Base-by-base conservation (phyloP, 2,329 filamentous ascomycete genomes). In the Albifimbria verrucaria region DNA sequence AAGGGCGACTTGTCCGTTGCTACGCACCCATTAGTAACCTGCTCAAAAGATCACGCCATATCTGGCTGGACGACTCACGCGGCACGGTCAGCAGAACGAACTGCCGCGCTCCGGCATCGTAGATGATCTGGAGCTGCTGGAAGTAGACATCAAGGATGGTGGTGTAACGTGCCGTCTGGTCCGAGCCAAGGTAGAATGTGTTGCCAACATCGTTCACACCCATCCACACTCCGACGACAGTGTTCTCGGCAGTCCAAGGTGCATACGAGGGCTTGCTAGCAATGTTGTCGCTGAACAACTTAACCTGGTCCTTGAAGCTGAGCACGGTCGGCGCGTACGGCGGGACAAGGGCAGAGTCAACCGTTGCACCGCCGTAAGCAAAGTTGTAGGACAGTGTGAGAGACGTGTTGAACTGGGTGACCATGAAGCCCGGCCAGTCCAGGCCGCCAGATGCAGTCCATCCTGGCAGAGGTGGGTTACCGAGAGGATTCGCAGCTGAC, bases 1-100 rank as follows among this genome's bases (percentile, higher is more conserved):
- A 64, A 32, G 0, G 75, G 75, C 0, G 73, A 70, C 50, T 72
- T 67, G 44, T 76, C 60, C 11, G 74, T 75, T 2, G 74, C 73
- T 75, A 11, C n/a, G 4, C 4, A 4, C n/a, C 1, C 2, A 1
- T 56, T 4, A 61, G 54, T 12, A 3, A 17, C 1, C 6, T 7
- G 1, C 2, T 12, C 5, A 17, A 17, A 15, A 10, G 2, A 0
- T 6, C 7, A 18, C 0, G 12, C 2, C n/a, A n/a, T 0, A 15
- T 10, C 3, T 7, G 20, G 10, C 6, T 3, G 2, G 6, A 3
- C 1, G 2, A 52, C 65, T 55, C 51, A 65, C 65, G 80, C 2
- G 85, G 84, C 0, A 86, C 82, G 50, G 77, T 83, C 25, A 87
- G 56, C 50, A 87, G 75, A 2, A 78, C 71, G 55, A 87, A 87